Evolutionary conservation across 345 rosid genomes (phyloP).

Genomic region (Cardamine chenopodiifolia): DNA sequence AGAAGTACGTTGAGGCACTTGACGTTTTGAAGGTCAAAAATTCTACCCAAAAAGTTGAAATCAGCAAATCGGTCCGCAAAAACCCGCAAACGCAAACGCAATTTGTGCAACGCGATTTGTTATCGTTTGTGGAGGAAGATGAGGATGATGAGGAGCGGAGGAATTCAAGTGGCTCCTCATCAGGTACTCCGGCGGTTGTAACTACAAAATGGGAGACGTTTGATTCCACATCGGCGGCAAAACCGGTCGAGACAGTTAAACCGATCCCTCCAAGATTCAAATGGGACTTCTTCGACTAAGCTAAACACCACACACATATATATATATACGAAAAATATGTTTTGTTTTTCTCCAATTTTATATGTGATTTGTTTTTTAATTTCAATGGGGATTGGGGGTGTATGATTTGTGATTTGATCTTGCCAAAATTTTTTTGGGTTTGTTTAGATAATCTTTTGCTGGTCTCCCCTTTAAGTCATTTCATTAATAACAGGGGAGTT

Average conservation of each 20-base stretch:
- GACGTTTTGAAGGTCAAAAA: constrained; percentile 82
- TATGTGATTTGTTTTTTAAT: constrained; percentile 28
- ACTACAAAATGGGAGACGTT: constrained; percentile 88
- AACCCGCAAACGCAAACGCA: constrained; percentile 43
- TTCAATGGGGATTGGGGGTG: constrained; percentile 2
- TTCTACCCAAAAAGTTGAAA: constrained; percentile 49
- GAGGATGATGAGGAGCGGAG: constrained; percentile 43
- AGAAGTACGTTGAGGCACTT: constrained; percentile 82
- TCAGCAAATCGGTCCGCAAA: constrained; percentile 48
- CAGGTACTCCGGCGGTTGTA: constrained; percentile 56
- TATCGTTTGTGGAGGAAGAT: constrained; percentile 44
- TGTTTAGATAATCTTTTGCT: constrained; percentile 23
- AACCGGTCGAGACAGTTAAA: constrained; percentile 42
- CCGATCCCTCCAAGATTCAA: constrained; percentile 69
- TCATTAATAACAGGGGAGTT: constrained; percentile 33
- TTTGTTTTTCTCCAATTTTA: constrained; percentile 6
- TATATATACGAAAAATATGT: constrained; percentile 29
- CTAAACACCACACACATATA: constrained; percentile 8
- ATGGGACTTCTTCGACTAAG: constrained; percentile 87
- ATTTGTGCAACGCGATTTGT: constrained; percentile 37
- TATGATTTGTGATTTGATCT: constrained; percentile 39
- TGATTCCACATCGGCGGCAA: constrained; percentile 54
- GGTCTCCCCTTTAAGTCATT: constrained; percentile 33
- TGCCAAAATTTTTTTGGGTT: constrained; percentile 32
- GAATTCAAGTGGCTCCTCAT: constrained; percentile 41